A percentile compares a stretch with the other conserved stretches of the same genome.
phyloP scores from a whole-genome alignment of 305 asterid species.

The Withania somnifera region DNA sequence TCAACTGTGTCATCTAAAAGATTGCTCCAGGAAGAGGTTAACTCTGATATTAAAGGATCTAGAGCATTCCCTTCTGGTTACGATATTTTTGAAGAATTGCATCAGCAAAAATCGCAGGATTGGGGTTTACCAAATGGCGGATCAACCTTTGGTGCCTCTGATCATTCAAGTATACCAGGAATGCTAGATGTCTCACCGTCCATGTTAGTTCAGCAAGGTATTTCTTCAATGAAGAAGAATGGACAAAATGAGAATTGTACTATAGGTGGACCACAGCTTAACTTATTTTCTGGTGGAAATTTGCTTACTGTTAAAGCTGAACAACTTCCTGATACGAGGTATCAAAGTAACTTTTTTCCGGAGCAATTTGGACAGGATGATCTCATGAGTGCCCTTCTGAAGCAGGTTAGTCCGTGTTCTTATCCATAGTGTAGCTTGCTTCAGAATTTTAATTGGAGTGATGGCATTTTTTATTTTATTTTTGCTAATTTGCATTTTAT shows the following conservation, averaged over 20 bases:
- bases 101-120: constrained; percentile 36
- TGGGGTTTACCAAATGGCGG: constrained; percentile 49
- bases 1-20: constrained; percentile 18
- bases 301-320: constrained; percentile 34
- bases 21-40: constrained; percentile 15
- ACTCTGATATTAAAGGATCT: constrained; percentile 27
- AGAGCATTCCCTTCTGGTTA: constrained; percentile 36
- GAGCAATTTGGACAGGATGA: constrained; percentile 62
- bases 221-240: constrained; percentile 27
- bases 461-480: background rate
- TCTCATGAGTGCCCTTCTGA: constrained; percentile 52
- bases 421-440: background rate
- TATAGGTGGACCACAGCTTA: constrained; percentile 21
- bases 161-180: constrained; percentile 25
- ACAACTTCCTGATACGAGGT: constrained; percentile 28
- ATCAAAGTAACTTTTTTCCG: constrained; percentile 20
- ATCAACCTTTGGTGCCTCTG: constrained; percentile 27
- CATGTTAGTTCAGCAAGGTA: constrained; percentile 38
- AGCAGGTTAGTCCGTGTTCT: constrained; percentile 36
- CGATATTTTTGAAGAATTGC: constrained; percentile 29
- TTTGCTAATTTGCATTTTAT: background rate
- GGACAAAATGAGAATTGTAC: constrained; percentile 18
- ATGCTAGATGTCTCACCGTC: constrained; percentile 32
- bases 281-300: constrained; percentile 24
- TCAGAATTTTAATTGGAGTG: background rate